Evolutionary conservation across 139 green algal species (phyloP).

Genomic region (Chlorella ohadii): DNA sequence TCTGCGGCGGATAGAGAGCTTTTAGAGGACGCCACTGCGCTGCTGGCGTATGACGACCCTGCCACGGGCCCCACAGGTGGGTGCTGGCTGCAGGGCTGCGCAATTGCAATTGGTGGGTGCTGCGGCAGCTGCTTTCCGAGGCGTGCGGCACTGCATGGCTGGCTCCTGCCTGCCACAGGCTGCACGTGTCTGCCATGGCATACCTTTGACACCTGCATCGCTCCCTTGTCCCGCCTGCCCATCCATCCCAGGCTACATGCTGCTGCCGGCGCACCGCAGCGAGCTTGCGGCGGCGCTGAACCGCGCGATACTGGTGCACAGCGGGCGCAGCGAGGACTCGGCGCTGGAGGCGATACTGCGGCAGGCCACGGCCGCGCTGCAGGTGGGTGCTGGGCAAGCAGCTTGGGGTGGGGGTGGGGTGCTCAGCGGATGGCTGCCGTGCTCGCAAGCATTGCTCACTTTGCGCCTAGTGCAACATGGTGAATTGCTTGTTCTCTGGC

Average conservation of each 20-base stretch:
- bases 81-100: neutral
- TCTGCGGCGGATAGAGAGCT: conserved; percentile 38
- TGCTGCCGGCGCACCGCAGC: conserved; percentile 45
- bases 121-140: too few species aligned
- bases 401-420: too few species aligned
- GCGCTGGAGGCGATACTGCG: conserved; percentile 24
- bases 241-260: conserved; percentile 68
- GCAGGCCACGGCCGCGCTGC: conserved; percentile 17
- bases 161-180: too few species aligned
- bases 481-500: too few species aligned
- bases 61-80: conserved; percentile 1
- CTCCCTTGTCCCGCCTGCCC: too few species aligned
- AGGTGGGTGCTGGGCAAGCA: neutral
- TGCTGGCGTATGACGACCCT: conserved; percentile 77
- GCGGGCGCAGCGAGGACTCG: conserved; percentile 35
- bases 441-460: too few species aligned
- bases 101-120: neutral
- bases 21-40: conserved; percentile 62
- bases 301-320: conserved; percentile 57
- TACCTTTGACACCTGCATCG: too few species aligned
- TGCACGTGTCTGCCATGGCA: too few species aligned
- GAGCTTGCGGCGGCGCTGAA: conserved; percentile 65
- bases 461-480: too few species aligned
- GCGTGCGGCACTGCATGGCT: too few species aligned
- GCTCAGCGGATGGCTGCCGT: too few species aligned